Evolutionary conservation across 768 basidiomycete genomes (phyloP).

Genomic region (Amanita pallidorosea): DNA sequence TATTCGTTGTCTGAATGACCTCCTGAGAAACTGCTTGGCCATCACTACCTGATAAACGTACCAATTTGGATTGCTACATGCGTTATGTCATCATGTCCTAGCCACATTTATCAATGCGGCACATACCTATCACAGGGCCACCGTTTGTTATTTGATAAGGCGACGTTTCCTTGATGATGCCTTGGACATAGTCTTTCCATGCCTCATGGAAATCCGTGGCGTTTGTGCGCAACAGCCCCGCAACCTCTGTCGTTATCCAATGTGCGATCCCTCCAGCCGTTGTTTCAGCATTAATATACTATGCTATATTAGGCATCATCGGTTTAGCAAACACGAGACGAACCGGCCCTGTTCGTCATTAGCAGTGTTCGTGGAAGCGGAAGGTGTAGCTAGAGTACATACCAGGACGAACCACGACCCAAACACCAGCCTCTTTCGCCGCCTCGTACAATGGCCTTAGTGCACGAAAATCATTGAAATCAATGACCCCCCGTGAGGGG

Average conservation of each 20-base stretch:
- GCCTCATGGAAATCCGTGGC: slow-evolving; percentile 58
- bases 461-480: slow-evolving; percentile 62
- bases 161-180: slow-evolving; percentile 46
- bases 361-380: not conserved
- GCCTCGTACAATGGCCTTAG: slow-evolving; percentile 66
- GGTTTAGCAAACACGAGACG: not conserved
- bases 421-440: slow-evolving; percentile 63
- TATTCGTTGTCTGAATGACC: slow-evolving; percentile 62
- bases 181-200: slow-evolving; percentile 65
- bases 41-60: not conserved
- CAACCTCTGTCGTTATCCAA: slow-evolving; percentile 63
- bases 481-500: slow-evolving; percentile 62
- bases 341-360: slow-evolving; percentile 2
- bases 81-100: not conserved
- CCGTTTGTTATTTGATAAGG: slow-evolving; percentile 62
- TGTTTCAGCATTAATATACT: slow-evolving; percentile 76
- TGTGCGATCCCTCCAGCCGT: slow-evolving; percentile 63
- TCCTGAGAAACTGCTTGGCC: not conserved
- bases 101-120: not conserved
- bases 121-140: slow-evolving; percentile 65
- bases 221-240: slow-evolving; percentile 62
- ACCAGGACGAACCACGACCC: slow-evolving; percentile 75
- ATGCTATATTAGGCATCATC: not conserved
- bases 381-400: slow-evolving; percentile 11
- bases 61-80: slow-evolving; percentile 19